These are phyloP conservation scores for Leishmania braziliensis DNA, from an alignment of 208 protist species.

Conservation along the genomic window DNA sequence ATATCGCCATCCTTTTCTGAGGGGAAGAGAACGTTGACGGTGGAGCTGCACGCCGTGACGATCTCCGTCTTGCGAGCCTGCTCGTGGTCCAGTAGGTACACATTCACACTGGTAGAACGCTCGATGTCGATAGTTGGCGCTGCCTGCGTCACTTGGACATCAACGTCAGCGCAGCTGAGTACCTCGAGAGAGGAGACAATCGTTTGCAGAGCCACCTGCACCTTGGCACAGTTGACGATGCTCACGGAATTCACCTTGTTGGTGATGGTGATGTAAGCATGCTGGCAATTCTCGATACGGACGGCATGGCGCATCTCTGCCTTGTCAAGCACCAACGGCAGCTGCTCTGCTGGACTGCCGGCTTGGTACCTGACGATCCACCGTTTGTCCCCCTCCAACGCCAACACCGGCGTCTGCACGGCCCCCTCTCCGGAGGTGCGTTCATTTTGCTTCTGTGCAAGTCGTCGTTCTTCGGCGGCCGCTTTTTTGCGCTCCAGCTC, in stretches of 20 bases:
- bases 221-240: constrained; percentile 69
- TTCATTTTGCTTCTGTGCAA: constrained; percentile 18
- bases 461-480: constrained; percentile 40
- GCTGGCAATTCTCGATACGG: constrained; percentile 69
- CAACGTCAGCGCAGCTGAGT: constrained; percentile 59
- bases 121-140: constrained; percentile 72
- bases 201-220: constrained; percentile 70
- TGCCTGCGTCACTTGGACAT: constrained; percentile 66
- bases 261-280: constrained; percentile 64
- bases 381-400: constrained; percentile 71
- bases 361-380: constrained; percentile 67
- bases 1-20: constrained; percentile 61
- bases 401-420: constrained; percentile 33
- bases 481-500: constrained; percentile 65
- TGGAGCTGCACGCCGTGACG: constrained; percentile 71
- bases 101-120: constrained; percentile 59
- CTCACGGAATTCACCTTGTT: constrained; percentile 85
- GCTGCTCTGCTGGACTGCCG: constrained; percentile 41
- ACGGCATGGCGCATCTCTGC: constrained; percentile 76
- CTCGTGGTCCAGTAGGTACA: constrained; percentile 68
- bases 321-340: constrained; percentile 55
- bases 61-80: constrained; percentile 70
- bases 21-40: constrained; percentile 78
- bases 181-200: constrained; percentile 74
- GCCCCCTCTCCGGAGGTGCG: neutral